Conservation (phyloP, 106 monocot species). For the Acorus calamus region DNA sequence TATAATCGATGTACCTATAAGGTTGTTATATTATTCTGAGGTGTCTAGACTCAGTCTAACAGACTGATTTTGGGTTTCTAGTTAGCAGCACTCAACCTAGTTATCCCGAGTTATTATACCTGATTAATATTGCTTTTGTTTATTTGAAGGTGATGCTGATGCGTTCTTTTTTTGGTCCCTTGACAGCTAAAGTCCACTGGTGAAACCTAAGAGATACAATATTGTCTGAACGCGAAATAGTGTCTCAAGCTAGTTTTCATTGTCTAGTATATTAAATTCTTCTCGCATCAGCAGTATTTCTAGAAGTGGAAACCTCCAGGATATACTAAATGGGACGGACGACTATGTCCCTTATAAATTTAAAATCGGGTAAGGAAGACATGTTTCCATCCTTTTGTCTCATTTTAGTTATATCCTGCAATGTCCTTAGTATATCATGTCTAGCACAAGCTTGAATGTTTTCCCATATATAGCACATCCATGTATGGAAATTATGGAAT, state of each 20-base stretch:
- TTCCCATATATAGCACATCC: neutral
- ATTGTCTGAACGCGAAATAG: conserved; percentile 21
- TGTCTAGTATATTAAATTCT: conserved; percentile 50
- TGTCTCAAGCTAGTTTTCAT: conserved; percentile 34
- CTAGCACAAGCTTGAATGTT: neutral
- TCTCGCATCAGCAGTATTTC: conserved; percentile 40
- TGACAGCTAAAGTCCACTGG: conserved; percentile 28
- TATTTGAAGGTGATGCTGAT: neutral
- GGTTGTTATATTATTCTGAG: too few relatives aligned
- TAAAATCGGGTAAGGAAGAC: conserved; percentile 36
- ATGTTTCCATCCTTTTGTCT: neutral
- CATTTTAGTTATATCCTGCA: neutral
- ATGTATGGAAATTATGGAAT: too few relatives aligned
- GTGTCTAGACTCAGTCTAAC: too few relatives aligned
- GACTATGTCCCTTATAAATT: conserved; percentile 55
- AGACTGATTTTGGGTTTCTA: too few relatives aligned
- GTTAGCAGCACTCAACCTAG: too few relatives aligned
- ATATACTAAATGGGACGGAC: conserved; percentile 25
- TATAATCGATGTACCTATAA: too few relatives aligned
- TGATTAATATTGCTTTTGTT: too few relatives aligned
- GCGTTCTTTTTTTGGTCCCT: neutral
- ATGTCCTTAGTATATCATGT: neutral
- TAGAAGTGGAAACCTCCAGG: conserved; percentile 37
- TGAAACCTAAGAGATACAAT: conserved; percentile 40
- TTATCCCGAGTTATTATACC: too few relatives aligned